Evolutionary conservation across 169 alveolate genomes (phyloP).

Genomic region (Theileria parva): DNA sequence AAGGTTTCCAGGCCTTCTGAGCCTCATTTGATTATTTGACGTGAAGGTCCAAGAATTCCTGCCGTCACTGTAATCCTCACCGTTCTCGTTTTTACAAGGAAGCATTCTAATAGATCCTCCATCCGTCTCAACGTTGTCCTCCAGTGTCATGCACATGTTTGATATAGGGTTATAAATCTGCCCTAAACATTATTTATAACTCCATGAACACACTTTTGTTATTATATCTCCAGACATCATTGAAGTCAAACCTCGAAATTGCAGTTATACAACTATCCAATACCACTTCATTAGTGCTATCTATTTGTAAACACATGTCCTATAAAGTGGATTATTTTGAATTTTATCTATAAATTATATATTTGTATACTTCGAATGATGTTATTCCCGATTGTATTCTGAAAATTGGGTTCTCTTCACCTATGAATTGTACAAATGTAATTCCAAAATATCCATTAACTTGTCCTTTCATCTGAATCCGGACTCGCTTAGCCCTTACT

Average conservation of each 20-base stretch:
- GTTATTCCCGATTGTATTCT: constrained; percentile 87
- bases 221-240: constrained; percentile 76
- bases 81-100: constrained; percentile 54
- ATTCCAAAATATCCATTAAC: constrained; percentile 83
- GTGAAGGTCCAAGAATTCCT: constrained; percentile 82
- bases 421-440: constrained; percentile 78
- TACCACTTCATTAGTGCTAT: constrained; percentile 74
- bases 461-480: constrained; percentile 79
- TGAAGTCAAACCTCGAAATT: constrained; percentile 68
- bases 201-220: constrained; percentile 58
- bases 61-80: constrained; percentile 60
- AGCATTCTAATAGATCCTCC: constrained; percentile 74
- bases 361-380: constrained; percentile 62
- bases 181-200: constrained; percentile 11
- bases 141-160: constrained; percentile 76
- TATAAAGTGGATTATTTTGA: not conserved
- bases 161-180: constrained; percentile 69
- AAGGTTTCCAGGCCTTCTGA: constrained; percentile 84
- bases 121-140: constrained; percentile 72
- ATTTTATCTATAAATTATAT: too few species aligned
- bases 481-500: constrained; percentile 73
- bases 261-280: constrained; percentile 74
- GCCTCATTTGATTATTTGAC: constrained; percentile 84
- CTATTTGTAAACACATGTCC: constrained; percentile 78
- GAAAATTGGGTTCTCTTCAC: constrained; percentile 81